Evolutionary conservation across 441 rosid species (phyloP), one percentile per base, ranked within the genome.

Genomic region (Mallotus repandus): DNA sequence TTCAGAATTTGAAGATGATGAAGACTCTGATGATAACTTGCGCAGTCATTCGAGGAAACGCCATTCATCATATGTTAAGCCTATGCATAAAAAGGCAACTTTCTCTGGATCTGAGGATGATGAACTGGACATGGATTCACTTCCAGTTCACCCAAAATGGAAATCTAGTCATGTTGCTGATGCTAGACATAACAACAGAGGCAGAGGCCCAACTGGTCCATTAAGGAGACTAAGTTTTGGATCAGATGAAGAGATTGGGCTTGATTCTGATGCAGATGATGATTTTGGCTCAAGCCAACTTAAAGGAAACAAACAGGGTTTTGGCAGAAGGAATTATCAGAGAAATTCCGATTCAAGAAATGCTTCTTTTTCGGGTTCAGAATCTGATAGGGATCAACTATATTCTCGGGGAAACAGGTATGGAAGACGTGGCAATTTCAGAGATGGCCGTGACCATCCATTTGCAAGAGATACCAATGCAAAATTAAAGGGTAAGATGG

Each of bases 161-260:
- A 91, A 87, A 76, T 86, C 92, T 45, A 91, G 96, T 82, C 96
- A 89, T 45, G 86, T 89, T 69, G 87, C 89, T 52, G 85, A 83
- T 69, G 69, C 85, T 55, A 79, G 75, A 69, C 85, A 61, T 50
- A 74, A 76, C 74, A 76, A 72, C 71, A 67, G 76, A 76, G 81
- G 83, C 45, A 62, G 78, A 81, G 81, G 85, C 68, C 59, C 78
- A 66, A 63, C 46, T 11, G 79, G 82, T 8, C 78, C 81, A 64
- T 73, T 81, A 21, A 88, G 71, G 77, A 76, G 88, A 62, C 66
- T 85, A 50, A 89, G 87, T 76, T 87, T 83, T 81, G 97, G 92
- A 77, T 90, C 97, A 0, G 94, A 91, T 52, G 91, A 88, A 52
- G 94, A 87, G 41, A 76, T 78, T 66, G 90, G 78, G 38, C 78